Evolutionary conservation across 345 rosid genomes (phyloP), one percentile per base, ranked within the genome.

Genomic region (Salix udensis): DNA sequence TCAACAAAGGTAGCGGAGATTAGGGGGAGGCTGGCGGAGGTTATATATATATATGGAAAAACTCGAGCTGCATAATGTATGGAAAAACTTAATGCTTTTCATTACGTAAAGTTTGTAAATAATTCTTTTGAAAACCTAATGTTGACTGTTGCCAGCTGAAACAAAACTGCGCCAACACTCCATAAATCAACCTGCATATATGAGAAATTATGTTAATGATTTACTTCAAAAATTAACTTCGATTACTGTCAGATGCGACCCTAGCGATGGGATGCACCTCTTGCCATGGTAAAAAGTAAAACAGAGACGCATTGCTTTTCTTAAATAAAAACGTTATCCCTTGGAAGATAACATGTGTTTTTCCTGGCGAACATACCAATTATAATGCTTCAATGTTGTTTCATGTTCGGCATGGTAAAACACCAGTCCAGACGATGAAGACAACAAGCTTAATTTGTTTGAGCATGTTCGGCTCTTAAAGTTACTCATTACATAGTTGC

Each of bases 111-210:
- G 42, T 58, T 30, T 73, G 23, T 6, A 48, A 26, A 65, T 68
- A 21, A 13, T 65, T 76, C 71, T 53, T 65, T 68, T 68, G 68
- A 19, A 46, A 68, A 91, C 97, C 94, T 92, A 94, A 53, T 84
- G 76, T 95, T 50, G 92, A 92, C 68, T 85, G 88, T 89, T 81
- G 91, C 89, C 82, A 92, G 83, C 81, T 92, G 95, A 78, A 89
- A 91, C 79, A 92, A 82, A 73, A 91, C 88, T 30, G 93, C 90
- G 62, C 95, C 95, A 16, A 90, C 97, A 85, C 95, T 92, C 95
- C 97, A 92, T 79, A 91, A 83, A 76, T 92, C 96, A 82, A 92
- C 94, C 94, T 92, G 83, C 82, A 78, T 24, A 74, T 44, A 75
- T 46, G 67, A 60, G 65, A 75, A 50, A 78, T 68, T 4, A 48